Percentiles rank a stretch among this genome's conserved stretches.
Conservation (phyloP, 1,284 basidiomycete genomes). For the Ganoderma meredithae region DNA sequence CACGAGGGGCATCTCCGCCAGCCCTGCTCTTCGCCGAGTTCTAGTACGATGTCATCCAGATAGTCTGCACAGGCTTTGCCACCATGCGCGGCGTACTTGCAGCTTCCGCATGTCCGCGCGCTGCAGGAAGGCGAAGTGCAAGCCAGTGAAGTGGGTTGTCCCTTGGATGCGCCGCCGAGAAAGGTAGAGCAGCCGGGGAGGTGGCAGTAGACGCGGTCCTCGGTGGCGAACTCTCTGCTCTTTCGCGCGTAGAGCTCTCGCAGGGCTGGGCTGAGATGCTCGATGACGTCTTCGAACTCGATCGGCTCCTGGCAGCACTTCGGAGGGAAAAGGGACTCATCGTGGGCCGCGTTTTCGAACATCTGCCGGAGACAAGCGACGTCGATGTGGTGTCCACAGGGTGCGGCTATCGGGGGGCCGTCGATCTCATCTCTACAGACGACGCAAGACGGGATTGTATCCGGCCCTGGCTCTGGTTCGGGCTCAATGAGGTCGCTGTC, state of each 20-base stretch:
- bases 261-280: constrained; percentile 17
- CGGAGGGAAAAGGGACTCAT: constrained; percentile 34
- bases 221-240: constrained; percentile 23
- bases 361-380: constrained; percentile 28
- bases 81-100: constrained; percentile 31
- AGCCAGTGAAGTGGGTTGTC: neutral
- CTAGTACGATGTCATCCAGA: constrained; percentile 25
- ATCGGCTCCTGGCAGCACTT: constrained; percentile 30
- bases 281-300: constrained; percentile 21
- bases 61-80: constrained; percentile 18
- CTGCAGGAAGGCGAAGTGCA: constrained; percentile 13
- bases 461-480: neutral
- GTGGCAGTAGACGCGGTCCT: constrained; percentile 33
- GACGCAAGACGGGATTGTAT: constrained; percentile 15
- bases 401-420: constrained; percentile 8
- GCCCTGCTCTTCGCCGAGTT: constrained; percentile 25
- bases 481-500: neutral
- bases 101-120: constrained; percentile 25
- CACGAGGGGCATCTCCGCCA: constrained; percentile 37
- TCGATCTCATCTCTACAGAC: constrained; percentile 28
- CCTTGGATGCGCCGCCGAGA: constrained; percentile 18
- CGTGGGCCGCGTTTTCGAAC: constrained; percentile 29
- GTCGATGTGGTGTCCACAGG: constrained; percentile 34
- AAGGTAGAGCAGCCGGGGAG: constrained; percentile 28
- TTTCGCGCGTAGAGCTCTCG: constrained; percentile 15